A percentile compares a stretch with the other conserved stretches of the same genome.
Evolutionary conservation across 805 yeast species (phyloP).

Genomic region (Komagataella phaffii): DNA sequence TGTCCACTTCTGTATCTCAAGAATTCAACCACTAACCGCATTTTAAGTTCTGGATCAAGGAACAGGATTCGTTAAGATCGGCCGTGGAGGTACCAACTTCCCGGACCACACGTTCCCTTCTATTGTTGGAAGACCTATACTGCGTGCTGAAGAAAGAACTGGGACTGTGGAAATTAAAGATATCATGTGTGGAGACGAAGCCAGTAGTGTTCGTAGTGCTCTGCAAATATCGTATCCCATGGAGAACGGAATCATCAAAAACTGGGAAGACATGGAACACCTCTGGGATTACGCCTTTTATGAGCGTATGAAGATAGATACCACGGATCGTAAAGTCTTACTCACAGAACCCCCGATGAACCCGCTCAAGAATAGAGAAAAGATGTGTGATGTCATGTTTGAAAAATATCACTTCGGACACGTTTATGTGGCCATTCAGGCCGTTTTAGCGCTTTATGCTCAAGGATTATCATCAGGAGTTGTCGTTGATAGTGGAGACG

Average conservation of each 20-base stretch:
- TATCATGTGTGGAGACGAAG: conserved; percentile 97
- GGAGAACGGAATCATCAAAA: conserved; percentile 95
- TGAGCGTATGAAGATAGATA: conserved; percentile 73
- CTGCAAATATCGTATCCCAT: conserved; percentile 93
- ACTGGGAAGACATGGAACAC: conserved; percentile 98
- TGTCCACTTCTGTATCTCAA: not conserved
- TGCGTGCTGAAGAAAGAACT: conserved; percentile 89
- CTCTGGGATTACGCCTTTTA: conserved; percentile 96
- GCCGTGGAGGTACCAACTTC: conserved; percentile 92
- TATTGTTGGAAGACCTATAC: conserved; percentile 92
- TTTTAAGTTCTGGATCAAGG: conserved; percentile 87
- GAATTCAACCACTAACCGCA: not conserved
- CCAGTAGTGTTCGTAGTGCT: conserved; percentile 78
- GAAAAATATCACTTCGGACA: conserved; percentile 86
- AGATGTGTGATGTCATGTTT: conserved; percentile 87
- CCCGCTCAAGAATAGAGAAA: conserved; percentile 80
- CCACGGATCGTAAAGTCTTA: conserved; percentile 64
- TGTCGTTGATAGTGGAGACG: conserved; percentile 97
- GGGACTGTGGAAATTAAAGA: conserved; percentile 75
- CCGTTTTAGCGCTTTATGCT: conserved; percentile 94
- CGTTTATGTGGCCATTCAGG: conserved; percentile 92
- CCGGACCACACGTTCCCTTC: conserved; percentile 97
- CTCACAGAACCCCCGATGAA: conserved; percentile 98
- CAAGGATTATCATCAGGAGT: conserved; percentile 96
- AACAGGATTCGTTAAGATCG: conserved; percentile 95